Conservation (phyloP, 352 stramenopile genomes). For the Phytophthora hibernalis region DNA sequence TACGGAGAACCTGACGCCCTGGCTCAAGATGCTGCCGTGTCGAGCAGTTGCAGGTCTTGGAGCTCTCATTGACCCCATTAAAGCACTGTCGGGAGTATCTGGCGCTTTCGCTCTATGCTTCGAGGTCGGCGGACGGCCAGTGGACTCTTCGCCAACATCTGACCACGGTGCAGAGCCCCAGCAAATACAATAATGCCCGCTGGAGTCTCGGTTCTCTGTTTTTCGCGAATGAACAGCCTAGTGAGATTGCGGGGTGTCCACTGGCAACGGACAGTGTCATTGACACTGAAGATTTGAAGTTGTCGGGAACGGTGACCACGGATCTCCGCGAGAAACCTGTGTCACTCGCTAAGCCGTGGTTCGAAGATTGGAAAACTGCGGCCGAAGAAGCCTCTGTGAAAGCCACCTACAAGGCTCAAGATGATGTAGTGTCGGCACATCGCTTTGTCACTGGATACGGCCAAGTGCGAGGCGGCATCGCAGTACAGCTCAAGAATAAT, state of each 20-base stretch:
- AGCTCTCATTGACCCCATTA: constrained; percentile 76
- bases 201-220: constrained; percentile 62
- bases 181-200: constrained; percentile 22
- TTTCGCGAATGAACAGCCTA: constrained; percentile 32
- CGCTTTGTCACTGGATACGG: constrained; percentile 82
- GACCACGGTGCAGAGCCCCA: constrained; percentile 56
- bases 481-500: constrained; percentile 70
- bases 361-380: constrained; percentile 32
- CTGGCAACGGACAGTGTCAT: constrained; percentile 50
- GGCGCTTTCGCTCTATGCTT: constrained; percentile 62
- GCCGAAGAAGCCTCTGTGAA: constrained; percentile 9
- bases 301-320: constrained; percentile 9
- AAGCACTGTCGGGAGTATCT: constrained; percentile 78
- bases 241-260: constrained; percentile 44
- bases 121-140: constrained; percentile 19
- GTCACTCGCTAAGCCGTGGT: constrained; percentile 24
- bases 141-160: constrained; percentile 69
- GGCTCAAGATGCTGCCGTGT: constrained; percentile 90
- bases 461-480: constrained; percentile 77
- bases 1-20: constrained; percentile 90
- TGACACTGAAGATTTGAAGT: constrained; percentile 37
- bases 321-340: constrained; percentile 34
- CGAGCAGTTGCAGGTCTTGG: constrained; percentile 68
- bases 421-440: constrained; percentile 61
- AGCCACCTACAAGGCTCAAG: constrained; percentile 23